These are phyloP conservation scores for Penicillium freii DNA, from an alignment of 2,329 filamentous ascomycete species.

Conservation along the genomic window DNA sequence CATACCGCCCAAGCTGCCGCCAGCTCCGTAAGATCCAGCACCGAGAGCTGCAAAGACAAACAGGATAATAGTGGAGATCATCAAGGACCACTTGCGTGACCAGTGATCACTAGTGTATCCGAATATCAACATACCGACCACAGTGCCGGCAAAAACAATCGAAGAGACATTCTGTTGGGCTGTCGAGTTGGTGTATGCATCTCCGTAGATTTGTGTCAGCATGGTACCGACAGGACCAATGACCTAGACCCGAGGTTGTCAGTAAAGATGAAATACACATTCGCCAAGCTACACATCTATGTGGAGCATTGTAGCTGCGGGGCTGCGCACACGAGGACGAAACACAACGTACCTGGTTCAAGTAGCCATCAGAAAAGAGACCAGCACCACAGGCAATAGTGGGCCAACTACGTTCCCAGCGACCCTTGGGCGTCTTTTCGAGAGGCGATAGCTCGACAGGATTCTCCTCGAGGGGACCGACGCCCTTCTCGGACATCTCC, in stretches of 20 bases:
- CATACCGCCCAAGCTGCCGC: conserved; percentile 66
- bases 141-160: conserved; percentile 84
- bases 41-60: conserved; percentile 80
- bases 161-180: conserved; percentile 73
- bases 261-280: not conserved
- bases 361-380: conserved; percentile 86
- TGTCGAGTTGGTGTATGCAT: conserved; percentile 64
- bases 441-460: conserved; percentile 26
- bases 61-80: conserved; percentile 77
- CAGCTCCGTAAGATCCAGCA: conserved; percentile 71
- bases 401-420: conserved; percentile 62
- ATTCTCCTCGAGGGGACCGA: conserved; percentile 11
- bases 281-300: not conserved
- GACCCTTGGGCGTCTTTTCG: conserved; percentile 33
- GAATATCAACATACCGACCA: conserved; percentile 77
- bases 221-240: conserved; percentile 86
- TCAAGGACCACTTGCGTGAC: conserved; percentile 77
- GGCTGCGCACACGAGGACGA: not conserved
- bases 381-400: conserved; percentile 87
- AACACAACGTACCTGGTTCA: conserved; percentile 68
- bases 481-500: conserved; percentile 17
- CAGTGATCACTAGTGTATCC: conserved; percentile 80
- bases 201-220: conserved; percentile 65
- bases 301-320: not conserved
- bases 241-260: conserved; percentile 49